Evolutionary conservation across 306 rosid genomes (phyloP), one percentile per base, ranked within the genome.

Genomic region (Gillenia trifoliata): DNA sequence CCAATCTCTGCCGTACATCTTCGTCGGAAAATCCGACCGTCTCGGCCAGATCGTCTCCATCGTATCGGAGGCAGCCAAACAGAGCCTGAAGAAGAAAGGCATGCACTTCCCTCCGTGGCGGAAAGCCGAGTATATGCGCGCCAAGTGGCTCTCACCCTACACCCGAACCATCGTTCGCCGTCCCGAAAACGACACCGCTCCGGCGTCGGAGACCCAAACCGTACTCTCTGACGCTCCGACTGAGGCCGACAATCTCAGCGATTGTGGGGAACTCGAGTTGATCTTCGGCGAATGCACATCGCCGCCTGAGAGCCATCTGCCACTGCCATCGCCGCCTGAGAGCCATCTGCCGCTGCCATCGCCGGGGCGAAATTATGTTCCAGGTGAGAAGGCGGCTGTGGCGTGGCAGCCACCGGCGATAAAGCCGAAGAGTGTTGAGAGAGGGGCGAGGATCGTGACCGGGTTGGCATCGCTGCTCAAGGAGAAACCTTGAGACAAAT

Each of bases 71-170:
- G 97, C 96, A 5, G 96, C 96, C 26, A 90, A 80, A 36, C 93
- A 83, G 79, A 95, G 99, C 73, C 64, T 95, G 77, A 94, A 94
- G 89, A 95, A 87, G 96, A 95, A 95, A 64, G 99, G 98, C 5
- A 92, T 95, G 99, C 99, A 85, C 60, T 75, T 95, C 56, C 99
- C 99, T 67, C 99, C 99, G 17, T 95, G 99, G 99, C 83, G 99
- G 70, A 89, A 89, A 66, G 89, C 96, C 17, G 98, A 95, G 77
- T 95, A 95, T 80, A 90, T 90, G 89, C 73, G 82, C 8, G 96
- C 98, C 45, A 95, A 95, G 77, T 95, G 99, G 99, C 89, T 92
- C 73, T 94, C 99, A 45, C 38, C 95, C 4, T 81, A 86, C 25
- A 78, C 84, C 40, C 83, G 92, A 75, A 79, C 61, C 31, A 66